Base-by-base conservation (phyloP, 345 rosid species). In the Citrus cavaleriei region DNA sequence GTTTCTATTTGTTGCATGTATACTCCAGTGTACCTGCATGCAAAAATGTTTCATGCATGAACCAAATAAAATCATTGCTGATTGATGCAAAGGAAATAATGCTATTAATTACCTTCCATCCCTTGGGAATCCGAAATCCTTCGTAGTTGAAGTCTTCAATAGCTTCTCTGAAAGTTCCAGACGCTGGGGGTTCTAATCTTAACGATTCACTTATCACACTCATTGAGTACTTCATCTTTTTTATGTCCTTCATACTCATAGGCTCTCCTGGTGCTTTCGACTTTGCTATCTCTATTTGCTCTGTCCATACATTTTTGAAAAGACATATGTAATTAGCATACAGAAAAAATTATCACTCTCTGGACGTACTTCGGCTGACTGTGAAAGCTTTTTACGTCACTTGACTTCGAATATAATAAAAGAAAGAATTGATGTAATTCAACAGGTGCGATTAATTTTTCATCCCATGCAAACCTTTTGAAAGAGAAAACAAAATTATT, bases 81-180 rank as follows among this genome's bases (percentile, higher is more conserved):
- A 46, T 13, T 10, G 13, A 46, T 46, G 4, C 4, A 46, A 24
- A 10, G 30, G 10, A 9, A 21, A 38, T 10, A 37, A 10, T 46
- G 0, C 4, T 46, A 46, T 46, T 25, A 1, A 21, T 54, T 74
- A 63, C 84, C 85, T 84, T 81, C 81, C 81, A 77, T 49, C 87
- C 85, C 64, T 81, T 79, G 38, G 74, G 60, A 8, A 70, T 70
- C 8, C 9, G 37, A 28, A 49, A 70, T 49, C 60, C 74, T 21
- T 76, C 83, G 72, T 58, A 74, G 4, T 58, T 40, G 18, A 80
- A 80, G 70, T 83, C 77, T 7, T 79, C 2, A 5, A 77, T 74
- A 67, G 81, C 86, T 42, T 77, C 79, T 64, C 73, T 75, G 19
- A 71, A 81, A 35, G 73, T 63, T 32, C 76, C 78, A 4, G 68